Conservation (phyloP, 108 stramenopile genomes). For the Skeletonema menzelii region DNA sequence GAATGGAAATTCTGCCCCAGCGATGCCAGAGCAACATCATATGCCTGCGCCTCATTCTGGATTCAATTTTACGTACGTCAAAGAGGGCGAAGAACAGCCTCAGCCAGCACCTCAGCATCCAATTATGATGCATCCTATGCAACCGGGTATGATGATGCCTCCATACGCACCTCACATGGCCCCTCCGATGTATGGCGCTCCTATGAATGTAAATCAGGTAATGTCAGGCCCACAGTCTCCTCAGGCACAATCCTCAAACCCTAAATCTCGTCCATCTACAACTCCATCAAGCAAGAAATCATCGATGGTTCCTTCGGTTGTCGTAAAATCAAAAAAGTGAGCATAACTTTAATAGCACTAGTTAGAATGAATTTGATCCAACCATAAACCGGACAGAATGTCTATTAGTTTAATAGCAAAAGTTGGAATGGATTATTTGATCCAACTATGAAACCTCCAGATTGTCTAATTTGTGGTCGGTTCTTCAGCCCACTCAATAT, state of each 20-base stretch:
- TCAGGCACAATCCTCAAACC: constrained; percentile 4
- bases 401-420: constrained; percentile 1
- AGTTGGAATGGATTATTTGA: neutral
- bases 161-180: constrained; percentile 28
- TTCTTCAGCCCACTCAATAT: constrained; percentile 32
- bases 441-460: neutral
- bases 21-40: constrained; percentile 8
- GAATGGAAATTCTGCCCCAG: constrained; percentile 13
- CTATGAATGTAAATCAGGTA: constrained; percentile 17
- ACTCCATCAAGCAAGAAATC: constrained; percentile 22
- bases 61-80: constrained; percentile 85
- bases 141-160: constrained; percentile 21
- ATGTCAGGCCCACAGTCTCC: constrained; percentile 10
- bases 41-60: constrained; percentile 19
- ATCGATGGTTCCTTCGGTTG: constrained; percentile 33
- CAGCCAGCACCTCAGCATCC: constrained; percentile 6
- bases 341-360: constrained; percentile 7
- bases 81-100: constrained; percentile 68
- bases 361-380: neutral
- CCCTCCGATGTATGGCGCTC: constrained; percentile 12
- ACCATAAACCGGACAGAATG: neutral
- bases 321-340: constrained; percentile 32
- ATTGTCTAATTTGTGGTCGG: neutral
- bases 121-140: constrained; percentile 19
- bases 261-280: constrained; percentile 1